Evolutionary conservation across 164 flowering plant genomes (phyloP), one percentile per base, ranked within the genome.

Genomic region (Vitis amurensis): DNA sequence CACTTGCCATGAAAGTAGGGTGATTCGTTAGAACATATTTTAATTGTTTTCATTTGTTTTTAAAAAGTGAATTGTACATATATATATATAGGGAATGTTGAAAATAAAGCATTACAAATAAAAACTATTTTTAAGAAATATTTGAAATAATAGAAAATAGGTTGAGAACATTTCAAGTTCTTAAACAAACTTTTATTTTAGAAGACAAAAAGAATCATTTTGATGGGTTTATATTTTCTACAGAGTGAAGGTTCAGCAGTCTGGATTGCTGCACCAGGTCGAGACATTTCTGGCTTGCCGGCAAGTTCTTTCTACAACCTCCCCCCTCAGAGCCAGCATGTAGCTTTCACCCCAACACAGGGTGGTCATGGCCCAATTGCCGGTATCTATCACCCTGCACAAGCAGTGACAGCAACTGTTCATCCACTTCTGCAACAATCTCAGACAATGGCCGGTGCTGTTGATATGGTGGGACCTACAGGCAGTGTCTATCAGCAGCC

Each of bases 191-290:
- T 37, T 37, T 37, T 37, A 3, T 37, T 37, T 37, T 37, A 3
- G 44, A 37, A 37, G 7, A 37, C 7, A 6, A 6, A 31, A 6
- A 37, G 44, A 37, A 37, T 37, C 2, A 0, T 37, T 37, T 37
- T 23, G 49, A 29, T 58, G 49, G 65, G 19, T 74, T 59, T 52
- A 59, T 48, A 60, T 70, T 68, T 76, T 37, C 49, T 80, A 71
- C 88, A 94, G 98, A 88, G 81, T 74, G 98, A 94, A 79, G 97
- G 96, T 56, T 83, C 91, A 1, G 79, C 91, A 55, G 85, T 89
- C 50, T 94, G 98, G 98, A 75, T 90, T 59, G 82, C 90, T 56
- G 80, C 86, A 19, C 88, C 95, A 8, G 85, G 88, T 50, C 84
- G 93, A 30, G 98, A 92, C 52, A 76, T 88, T 9, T 71, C 97